These are phyloP conservation scores for Luffa acutangula DNA, from an alignment of 306 rosid species.

Conservation along the genomic window DNA sequence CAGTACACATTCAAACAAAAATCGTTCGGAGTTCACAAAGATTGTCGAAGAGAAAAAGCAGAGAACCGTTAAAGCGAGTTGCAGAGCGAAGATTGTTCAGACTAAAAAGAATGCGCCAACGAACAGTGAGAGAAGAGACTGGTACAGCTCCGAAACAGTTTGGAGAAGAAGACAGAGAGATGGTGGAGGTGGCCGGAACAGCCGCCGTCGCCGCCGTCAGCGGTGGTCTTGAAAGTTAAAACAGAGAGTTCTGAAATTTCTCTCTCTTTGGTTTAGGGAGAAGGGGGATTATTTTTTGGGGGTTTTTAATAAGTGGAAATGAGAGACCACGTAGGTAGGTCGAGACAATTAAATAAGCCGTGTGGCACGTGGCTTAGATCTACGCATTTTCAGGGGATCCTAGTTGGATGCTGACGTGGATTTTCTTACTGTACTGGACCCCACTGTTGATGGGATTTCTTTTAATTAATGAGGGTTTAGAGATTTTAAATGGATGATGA, in stretches of 20 bases:
- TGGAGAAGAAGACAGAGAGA: not conserved
- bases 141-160: not conserved
- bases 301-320: not conserved
- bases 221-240: not conserved
- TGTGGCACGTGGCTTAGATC: slow-evolving; percentile 9
- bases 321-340: slow-evolving; percentile 7
- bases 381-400: not conserved
- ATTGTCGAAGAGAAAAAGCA: not conserved
- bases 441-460: not conserved
- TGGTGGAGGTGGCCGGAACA: not conserved
- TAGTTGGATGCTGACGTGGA: slow-evolving; percentile 2
- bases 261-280: not conserved
- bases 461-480: not conserved
- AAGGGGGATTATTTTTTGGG: not conserved
- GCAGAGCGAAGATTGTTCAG: not conserved
- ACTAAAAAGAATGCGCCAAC: not conserved
- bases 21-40: not conserved
- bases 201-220: not conserved
- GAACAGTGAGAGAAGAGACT: not conserved
- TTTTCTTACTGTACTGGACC: not conserved
- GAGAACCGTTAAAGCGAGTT: not conserved
- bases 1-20: not conserved
- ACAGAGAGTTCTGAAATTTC: not conserved
- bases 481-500: too few relatives aligned
- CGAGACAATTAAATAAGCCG: not conserved